These are phyloP conservation scores for Immersiporthe knoxdaviesiana DNA, from an alignment of 2,329 filamentous ascomycete species.

Conservation along the genomic window DNA sequence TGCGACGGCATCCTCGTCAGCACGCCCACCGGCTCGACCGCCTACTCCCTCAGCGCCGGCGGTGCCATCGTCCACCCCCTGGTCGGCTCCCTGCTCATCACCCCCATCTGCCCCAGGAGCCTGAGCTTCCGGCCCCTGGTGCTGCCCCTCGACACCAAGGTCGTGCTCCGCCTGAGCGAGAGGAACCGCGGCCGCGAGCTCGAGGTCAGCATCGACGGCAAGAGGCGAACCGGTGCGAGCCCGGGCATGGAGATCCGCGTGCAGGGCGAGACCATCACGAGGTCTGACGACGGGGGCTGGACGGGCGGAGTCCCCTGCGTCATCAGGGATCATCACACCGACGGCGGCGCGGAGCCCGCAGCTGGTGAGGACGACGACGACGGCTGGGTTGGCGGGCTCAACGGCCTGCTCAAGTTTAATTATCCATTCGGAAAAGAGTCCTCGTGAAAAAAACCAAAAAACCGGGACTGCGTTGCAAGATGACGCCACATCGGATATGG, in stretches of 20 bases:
- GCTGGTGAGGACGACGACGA: constrained; percentile 69
- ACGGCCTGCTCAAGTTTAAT: constrained; percentile 94
- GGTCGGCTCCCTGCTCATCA: constrained; percentile 85
- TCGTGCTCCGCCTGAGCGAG: constrained; percentile 79
- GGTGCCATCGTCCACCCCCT: constrained; percentile 94
- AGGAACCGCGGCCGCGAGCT: constrained; percentile 78
- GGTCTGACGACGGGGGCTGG: constrained; percentile 52
- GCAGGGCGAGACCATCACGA: constrained; percentile 78
- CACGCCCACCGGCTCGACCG: constrained; percentile 92
- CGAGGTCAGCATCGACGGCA: constrained; percentile 79
- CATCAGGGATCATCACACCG: constrained; percentile 64
- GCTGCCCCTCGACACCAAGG: constrained; percentile 81
- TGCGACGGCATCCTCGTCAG: constrained; percentile 94
- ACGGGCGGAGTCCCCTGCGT: constrained; percentile 89
- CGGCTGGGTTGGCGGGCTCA: constrained; percentile 94
- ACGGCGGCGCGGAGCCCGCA: constrained; percentile 37
- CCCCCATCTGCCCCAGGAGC: constrained; percentile 90
- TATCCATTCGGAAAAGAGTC: constrained; percentile 81
- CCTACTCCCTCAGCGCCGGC: constrained; percentile 90
- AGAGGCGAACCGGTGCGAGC: constrained; percentile 66
- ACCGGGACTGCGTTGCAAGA: not conserved
- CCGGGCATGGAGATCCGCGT: constrained; percentile 86
- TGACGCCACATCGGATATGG: not conserved
- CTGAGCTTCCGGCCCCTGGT: constrained; percentile 91
- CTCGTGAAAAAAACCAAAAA: not conserved